phyloP scores from a whole-genome alignment of 108 stramenopile genomes.

The Cyclotella choctawhatcheeana region DNA sequence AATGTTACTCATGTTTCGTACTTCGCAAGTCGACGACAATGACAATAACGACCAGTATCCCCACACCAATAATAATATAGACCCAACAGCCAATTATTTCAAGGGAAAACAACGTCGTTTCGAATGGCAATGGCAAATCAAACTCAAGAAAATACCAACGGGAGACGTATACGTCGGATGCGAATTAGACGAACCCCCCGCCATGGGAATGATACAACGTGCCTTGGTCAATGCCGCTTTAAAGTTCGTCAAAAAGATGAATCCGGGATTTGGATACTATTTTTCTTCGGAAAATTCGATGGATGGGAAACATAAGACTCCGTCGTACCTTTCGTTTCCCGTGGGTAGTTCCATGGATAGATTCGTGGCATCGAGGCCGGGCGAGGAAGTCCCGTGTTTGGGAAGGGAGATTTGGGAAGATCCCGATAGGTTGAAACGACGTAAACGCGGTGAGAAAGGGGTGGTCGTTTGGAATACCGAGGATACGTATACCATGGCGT shows the following conservation, averaged over 20 bases:
- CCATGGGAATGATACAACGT: constrained; percentile 88
- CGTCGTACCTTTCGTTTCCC: constrained; percentile 88
- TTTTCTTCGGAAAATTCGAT: constrained; percentile 38
- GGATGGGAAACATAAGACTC: too few species aligned
- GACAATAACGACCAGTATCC: too few species aligned
- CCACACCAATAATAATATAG: constrained; percentile 27
- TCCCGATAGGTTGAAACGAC: constrained; percentile 62
- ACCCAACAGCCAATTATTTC: constrained; percentile 63
- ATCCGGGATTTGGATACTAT: constrained; percentile 52
- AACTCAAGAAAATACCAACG: constrained; percentile 77
- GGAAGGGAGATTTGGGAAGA: constrained; percentile 78
- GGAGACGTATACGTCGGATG: constrained; percentile 81
- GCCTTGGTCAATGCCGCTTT: constrained; percentile 86
- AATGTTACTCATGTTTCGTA: constrained; percentile 86
- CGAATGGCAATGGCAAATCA: constrained; percentile 92
- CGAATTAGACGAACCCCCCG: constrained; percentile 81
- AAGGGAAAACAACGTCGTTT: constrained; percentile 84
- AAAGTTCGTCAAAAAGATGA: constrained; percentile 86
- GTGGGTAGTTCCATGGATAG: constrained; percentile 83
- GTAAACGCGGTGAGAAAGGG: constrained; percentile 71
- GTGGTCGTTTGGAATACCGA: constrained; percentile 74
- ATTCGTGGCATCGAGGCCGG: constrained; percentile 79
- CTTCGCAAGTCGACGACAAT: constrained; percentile 82
- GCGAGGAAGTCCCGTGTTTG: constrained; percentile 73
- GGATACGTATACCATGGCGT: constrained; percentile 84